Conservation (phyloP, 306 rosid genomes). For the Styphnolobium japonicum region DNA sequence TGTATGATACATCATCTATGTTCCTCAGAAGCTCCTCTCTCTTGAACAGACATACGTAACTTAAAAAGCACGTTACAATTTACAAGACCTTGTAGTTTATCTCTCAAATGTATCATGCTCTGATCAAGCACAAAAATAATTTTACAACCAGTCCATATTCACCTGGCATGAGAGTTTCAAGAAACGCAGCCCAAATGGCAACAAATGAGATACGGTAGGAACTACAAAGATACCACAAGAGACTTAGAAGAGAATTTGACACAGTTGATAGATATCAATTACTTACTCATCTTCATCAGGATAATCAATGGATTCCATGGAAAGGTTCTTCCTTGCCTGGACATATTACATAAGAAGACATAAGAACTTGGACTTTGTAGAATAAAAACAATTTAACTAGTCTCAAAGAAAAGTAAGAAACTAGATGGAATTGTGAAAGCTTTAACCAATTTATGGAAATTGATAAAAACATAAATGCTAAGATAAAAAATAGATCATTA, state of each 20-base stretch:
- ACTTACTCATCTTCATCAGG: conserved; percentile 77
- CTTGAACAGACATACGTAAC: neutral
- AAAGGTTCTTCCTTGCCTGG: conserved; percentile 94
- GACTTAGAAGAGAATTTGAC: neutral
- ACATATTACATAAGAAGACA: conserved; percentile 13
- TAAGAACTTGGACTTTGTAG: neutral
- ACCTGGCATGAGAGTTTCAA: neutral
- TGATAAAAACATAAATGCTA: conserved; percentile 15
- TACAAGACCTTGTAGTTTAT: neutral
- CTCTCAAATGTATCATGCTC: conserved; percentile 6
- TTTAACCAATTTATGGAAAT: conserved; percentile 18
- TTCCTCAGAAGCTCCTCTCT: neutral
- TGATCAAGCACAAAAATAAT: conserved; percentile 9
- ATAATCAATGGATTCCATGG: conserved; percentile 80
- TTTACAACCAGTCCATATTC: neutral
- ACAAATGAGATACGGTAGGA: neutral
- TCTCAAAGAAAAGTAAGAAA: conserved; percentile 6
- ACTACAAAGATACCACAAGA: neutral
- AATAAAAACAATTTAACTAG: conserved; percentile 10
- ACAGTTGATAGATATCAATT: conserved; percentile 29
- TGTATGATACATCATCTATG: neutral
- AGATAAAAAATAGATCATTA: conserved; percentile 8
- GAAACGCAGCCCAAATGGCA: conserved; percentile 8
- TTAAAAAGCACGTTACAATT: neutral
- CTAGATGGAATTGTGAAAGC: neutral